Percentiles rank a stretch among this genome's conserved stretches.
Conservation (phyloP, 176 grass and related monocot genomes). For the Oryza officinalis region DNA sequence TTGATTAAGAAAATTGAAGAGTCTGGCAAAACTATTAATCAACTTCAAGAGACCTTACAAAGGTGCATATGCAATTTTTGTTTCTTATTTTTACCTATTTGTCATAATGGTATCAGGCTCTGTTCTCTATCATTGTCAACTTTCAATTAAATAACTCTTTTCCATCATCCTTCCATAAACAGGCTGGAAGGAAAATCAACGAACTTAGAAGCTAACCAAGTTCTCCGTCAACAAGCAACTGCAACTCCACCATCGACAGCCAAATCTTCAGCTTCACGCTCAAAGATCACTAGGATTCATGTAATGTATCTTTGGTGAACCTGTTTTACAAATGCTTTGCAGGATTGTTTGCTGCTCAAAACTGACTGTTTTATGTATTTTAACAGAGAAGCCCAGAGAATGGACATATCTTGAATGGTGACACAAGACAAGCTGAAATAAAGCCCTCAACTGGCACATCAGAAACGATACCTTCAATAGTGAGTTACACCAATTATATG, state of each 20-base stretch:
- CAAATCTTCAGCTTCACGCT: conserved; percentile 53
- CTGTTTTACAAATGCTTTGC: conserved; percentile 22
- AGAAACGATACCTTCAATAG: conserved; percentile 46
- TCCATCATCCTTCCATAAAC: conserved; percentile 31
- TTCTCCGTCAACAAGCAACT: conserved; percentile 69
- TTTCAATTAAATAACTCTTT: conserved; percentile 25
- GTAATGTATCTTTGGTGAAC: conserved; percentile 32
- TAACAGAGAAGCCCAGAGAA: conserved; percentile 73
- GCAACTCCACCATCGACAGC: conserved; percentile 59
- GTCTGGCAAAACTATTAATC: conserved; percentile 45
- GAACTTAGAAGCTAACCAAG: conserved; percentile 74
- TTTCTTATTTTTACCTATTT: conserved; percentile 23
- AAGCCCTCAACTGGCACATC: conserved; percentile 38
- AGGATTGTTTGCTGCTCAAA: conserved; percentile 27
- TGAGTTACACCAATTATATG: conserved; percentile 39
- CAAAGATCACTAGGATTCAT: conserved; percentile 60
- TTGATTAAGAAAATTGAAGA: conserved; percentile 68
- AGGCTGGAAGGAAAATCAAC: conserved; percentile 73
- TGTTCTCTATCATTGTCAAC: conserved; percentile 23
- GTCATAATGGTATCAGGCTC: not conserved
- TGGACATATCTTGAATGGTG: conserved; percentile 66
- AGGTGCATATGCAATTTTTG: conserved; percentile 41
- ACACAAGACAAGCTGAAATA: conserved; percentile 59
- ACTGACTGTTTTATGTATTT: conserved; percentile 38
- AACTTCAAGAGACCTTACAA: conserved; percentile 67